Evolutionary conservation across 1,284 basidiomycete genomes (phyloP).

Genomic region (Caloboletus firmus): DNA sequence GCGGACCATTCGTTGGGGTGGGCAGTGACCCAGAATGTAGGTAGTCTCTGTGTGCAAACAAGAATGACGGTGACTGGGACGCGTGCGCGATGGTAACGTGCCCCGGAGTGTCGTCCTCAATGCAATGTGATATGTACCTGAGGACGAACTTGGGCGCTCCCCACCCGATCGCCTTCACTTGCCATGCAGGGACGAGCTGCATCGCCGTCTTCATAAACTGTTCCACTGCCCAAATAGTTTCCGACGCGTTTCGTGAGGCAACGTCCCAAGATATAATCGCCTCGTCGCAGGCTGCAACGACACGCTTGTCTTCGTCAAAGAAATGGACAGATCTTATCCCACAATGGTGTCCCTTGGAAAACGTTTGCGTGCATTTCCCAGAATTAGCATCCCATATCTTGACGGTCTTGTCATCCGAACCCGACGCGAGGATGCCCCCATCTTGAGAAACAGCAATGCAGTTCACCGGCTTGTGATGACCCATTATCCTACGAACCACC

Average conservation of each 20-base stretch:
- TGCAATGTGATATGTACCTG: not conserved
- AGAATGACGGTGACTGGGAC: constrained; percentile 4
- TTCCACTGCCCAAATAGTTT: constrained; percentile 8
- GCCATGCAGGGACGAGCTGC: constrained; percentile 5
- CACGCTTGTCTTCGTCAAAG: constrained; percentile 14
- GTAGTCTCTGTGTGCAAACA: not conserved
- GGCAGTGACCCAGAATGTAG: constrained; percentile 1
- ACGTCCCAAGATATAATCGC: constrained; percentile 16
- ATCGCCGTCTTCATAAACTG: not conserved
- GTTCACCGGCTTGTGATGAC: too few relatives aligned
- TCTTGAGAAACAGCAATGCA: too few relatives aligned
- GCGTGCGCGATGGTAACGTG: constrained; percentile 1
- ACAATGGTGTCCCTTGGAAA: constrained; percentile 16
- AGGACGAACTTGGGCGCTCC: not conserved
- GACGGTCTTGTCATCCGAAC: constrained; percentile 26
- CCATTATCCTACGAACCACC: constrained; percentile 15
- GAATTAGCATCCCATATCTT: constrained; percentile 21
- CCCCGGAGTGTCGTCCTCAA: not conserved
- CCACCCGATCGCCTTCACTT: constrained; percentile 13
- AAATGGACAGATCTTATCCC: constrained; percentile 20
- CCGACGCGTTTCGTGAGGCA: constrained; percentile 3
- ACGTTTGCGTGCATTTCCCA: constrained; percentile 17
- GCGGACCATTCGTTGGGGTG: not conserved
- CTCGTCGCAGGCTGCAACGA: constrained; percentile 12
- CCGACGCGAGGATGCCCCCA: too few relatives aligned